These are phyloP conservation scores for Fagus crenata DNA, from an alignment of 306 rosid species.

Conservation along the genomic window DNA sequence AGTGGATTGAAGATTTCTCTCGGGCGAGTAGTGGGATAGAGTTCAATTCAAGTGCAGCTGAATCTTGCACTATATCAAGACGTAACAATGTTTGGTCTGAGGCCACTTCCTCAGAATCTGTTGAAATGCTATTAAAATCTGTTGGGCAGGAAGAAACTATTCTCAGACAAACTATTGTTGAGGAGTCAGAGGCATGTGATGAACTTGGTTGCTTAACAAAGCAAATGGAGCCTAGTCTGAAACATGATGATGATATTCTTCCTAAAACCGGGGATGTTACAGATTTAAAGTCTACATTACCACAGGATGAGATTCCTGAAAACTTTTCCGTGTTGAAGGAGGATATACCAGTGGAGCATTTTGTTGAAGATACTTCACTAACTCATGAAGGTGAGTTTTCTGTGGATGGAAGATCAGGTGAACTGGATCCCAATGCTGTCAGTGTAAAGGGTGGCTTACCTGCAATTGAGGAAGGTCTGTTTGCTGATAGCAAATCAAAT, in stretches of 20 bases:
- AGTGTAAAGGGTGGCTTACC: constrained; percentile 36
- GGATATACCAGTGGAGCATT: constrained; percentile 41
- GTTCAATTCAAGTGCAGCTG: constrained; percentile 69
- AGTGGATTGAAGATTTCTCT: constrained; percentile 92
- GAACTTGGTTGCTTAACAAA: constrained; percentile 67
- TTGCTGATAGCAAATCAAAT: constrained; percentile 39
- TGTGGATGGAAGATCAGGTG: constrained; percentile 45
- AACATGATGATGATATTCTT: constrained; percentile 45
- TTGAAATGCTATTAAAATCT: constrained; percentile 94
- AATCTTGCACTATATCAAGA: constrained; percentile 83
- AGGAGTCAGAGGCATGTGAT: constrained; percentile 67
- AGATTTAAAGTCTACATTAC: constrained; percentile 40
- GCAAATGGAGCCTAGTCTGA: constrained; percentile 73
- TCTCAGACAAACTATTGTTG: constrained; percentile 54
- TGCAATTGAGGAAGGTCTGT: constrained; percentile 33
- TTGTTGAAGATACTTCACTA: constrained; percentile 42
- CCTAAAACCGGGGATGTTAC: constrained; percentile 35
- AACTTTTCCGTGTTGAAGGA: constrained; percentile 41
- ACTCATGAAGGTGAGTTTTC: constrained; percentile 40
- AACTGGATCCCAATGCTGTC: constrained; percentile 38
- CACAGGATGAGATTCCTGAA: constrained; percentile 36
- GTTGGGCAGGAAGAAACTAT: constrained; percentile 92
- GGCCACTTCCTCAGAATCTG: constrained; percentile 99
- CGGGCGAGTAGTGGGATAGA: constrained; percentile 87
- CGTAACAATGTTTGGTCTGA: constrained; percentile 96